Percentiles rank a stretch among this genome's conserved stretches.
Evolutionary conservation across 139 green algal genomes (phyloP).

Genomic region (Chlamydomonas applanata): DNA sequence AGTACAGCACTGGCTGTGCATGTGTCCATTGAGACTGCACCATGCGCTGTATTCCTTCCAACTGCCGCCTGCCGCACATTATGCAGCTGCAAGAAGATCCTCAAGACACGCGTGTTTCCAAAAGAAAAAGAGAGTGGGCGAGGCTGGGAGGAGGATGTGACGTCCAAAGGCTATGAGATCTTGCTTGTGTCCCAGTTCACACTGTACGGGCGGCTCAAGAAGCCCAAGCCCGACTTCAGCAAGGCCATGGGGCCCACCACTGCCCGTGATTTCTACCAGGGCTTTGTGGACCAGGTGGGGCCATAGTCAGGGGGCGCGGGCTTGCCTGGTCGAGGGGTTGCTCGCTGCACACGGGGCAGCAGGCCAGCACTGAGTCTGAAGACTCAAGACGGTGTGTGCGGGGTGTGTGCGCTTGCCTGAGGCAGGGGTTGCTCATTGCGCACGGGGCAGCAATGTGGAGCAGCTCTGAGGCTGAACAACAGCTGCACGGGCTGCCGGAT

Average conservation of each 20-base stretch:
- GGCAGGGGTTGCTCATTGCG: no score
- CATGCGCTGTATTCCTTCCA: no score
- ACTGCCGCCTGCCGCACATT: no score
- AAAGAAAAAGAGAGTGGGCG: neutral
- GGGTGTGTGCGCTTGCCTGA: neutral
- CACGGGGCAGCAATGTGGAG: no score
- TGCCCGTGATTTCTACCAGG: constrained; percentile 26
- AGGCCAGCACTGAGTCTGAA: neutral
- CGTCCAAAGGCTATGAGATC: neutral
- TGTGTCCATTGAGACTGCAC: no score
- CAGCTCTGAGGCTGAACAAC: no score
- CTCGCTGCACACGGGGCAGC: no score
- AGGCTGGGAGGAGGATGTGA: constrained; percentile 17
- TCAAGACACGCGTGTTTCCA: constrained; percentile 23
- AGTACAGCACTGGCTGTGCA: no score
- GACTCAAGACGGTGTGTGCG: constrained; percentile 41
- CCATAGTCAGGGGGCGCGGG: no score
- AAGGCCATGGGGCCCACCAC: constrained; percentile 31
- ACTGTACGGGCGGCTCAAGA: constrained; percentile 34
- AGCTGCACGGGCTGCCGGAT: no score
- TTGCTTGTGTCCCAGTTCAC: constrained; percentile 20
- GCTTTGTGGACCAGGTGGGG: no score
- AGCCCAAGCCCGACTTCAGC: constrained; percentile 36
- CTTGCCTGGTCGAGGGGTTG: no score
- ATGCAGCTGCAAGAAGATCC: constrained; percentile 39